These are phyloP conservation scores for Neocucurbitaria cava DNA, from an alignment of 2,329 filamentous ascomycete species.

Conservation along the genomic window DNA sequence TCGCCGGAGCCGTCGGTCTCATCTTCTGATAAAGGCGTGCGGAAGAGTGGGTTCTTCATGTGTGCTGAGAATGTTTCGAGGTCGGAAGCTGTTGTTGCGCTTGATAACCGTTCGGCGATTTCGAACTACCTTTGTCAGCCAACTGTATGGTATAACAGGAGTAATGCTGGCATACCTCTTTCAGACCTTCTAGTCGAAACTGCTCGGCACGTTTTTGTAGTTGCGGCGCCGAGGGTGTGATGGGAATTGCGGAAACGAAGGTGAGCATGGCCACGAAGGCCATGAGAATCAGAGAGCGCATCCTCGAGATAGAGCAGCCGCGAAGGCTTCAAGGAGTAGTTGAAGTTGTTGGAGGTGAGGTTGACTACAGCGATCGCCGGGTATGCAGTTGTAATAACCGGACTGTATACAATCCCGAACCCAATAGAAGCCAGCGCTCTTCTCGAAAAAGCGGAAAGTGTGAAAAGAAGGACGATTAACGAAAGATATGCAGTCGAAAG, in stretches of 20 bases:
- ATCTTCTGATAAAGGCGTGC: constrained; percentile 21
- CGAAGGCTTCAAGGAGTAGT: neutral
- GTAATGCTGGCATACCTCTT: constrained; percentile 34
- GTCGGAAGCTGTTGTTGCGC: constrained; percentile 23
- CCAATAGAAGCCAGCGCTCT: constrained; percentile 18
- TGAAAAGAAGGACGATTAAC: constrained; percentile 17
- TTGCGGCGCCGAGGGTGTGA: constrained; percentile 44
- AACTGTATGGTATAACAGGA: neutral
- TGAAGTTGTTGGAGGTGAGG: neutral
- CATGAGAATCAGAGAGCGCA: constrained; percentile 36
- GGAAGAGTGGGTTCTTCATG: constrained; percentile 31
- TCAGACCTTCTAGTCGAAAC: constrained; percentile 42
- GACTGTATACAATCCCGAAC: neutral
- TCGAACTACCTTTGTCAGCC: constrained; percentile 35
- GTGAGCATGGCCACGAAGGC: constrained; percentile 33
- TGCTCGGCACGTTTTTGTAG: constrained; percentile 42
- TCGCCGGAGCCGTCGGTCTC: constrained; percentile 43
- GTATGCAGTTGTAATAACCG: neutral
- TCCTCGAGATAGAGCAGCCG: constrained; percentile 7
- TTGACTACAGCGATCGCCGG: neutral
- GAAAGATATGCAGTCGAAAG: constrained; percentile 21
- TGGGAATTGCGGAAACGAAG: constrained; percentile 39
- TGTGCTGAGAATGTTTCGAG: constrained; percentile 25
- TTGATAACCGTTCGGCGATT: constrained; percentile 40
- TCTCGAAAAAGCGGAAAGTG: constrained; percentile 21